Percentiles rank a stretch among this genome's conserved stretches.
phyloP scores from a whole-genome alignment of 1,139 yeast genomes.

The Saccharomyces hybrid region DNA sequence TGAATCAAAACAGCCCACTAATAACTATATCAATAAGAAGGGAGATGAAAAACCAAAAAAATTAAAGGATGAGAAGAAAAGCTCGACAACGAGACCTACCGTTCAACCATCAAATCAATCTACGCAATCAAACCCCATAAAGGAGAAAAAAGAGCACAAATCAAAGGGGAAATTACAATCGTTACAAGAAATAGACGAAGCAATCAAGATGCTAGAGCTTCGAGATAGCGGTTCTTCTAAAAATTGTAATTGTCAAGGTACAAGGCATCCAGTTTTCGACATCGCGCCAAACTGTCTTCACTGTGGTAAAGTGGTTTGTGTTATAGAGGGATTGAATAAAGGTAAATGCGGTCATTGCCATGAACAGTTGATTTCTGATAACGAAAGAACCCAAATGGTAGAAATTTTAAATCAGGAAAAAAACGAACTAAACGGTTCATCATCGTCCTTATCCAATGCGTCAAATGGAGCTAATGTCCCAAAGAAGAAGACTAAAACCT shows the following conservation, averaged over 20 bases:
- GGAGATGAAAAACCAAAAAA: not conserved
- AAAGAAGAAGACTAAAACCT: slow-evolving; percentile 18
- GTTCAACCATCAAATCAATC: not conserved
- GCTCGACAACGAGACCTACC: not conserved
- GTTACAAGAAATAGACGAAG: slow-evolving; percentile 44
- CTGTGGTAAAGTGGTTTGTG: slow-evolving; percentile 92
- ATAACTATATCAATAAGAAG: not conserved
- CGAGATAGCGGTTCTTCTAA: slow-evolving; percentile 26
- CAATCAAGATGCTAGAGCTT: slow-evolving; percentile 35
- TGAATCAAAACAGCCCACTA: not conserved
- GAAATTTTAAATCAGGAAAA: slow-evolving; percentile 46
- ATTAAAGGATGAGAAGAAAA: not conserved
- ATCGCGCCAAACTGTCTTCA: slow-evolving; percentile 88
- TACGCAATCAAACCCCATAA: not conserved
- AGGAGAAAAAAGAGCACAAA: slow-evolving; percentile 28
- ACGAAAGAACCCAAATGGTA: slow-evolving; percentile 56
- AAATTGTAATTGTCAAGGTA: slow-evolving; percentile 74
- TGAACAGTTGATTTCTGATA: slow-evolving; percentile 49
- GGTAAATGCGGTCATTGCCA: slow-evolving; percentile 88
- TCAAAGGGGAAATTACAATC: slow-evolving; percentile 46
- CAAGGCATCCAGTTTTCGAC: slow-evolving; percentile 80
- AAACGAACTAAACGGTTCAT: slow-evolving; percentile 30
- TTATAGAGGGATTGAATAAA: slow-evolving; percentile 65
- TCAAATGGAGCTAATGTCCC: slow-evolving; percentile 8
- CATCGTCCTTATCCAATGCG: slow-evolving; percentile 3